Base-by-base conservation (phyloP, 495 filamentous ascomycete genomes). In the Aspergillus affinis region DNA sequence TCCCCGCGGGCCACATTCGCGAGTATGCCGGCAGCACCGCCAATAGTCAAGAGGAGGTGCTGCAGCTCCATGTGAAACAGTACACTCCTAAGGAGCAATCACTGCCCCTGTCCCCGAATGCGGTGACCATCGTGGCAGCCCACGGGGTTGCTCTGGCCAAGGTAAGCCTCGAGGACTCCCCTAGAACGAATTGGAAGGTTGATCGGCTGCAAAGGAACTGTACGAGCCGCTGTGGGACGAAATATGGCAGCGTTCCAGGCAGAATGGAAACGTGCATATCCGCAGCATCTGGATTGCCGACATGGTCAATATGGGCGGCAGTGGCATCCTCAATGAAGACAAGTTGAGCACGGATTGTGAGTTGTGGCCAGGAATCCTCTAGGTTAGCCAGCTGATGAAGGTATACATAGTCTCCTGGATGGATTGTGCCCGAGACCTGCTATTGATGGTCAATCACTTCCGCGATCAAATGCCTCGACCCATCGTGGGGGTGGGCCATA, bases 161-260 rank as follows among this genome's bases (percentile, higher is more conserved):
- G 58, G 57, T 59, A 45, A 20, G 51, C 1, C 27, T 6, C 13
- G 2, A 13, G 21, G 29, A 55, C 15, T 12, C 18, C 12, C 32
- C 13, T n/a, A 29, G 21, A 56, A 13, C 20, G 9, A 7, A 29
- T 18, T 27, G 17, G 19, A 19, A 18, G 9, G 47, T 18, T 45
- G 15, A 7, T 17, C 3, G 20, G 3, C 19, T 21, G 20, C 20
- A 48, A 27, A 52, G 57, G 58, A 60, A 45, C 27, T 55, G 7
- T 60, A 60, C 45, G 58, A 60, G 46, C 58, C 58, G 4, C 27
- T 60, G 1, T 60, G 58, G 58, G 58, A 55, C 13, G 58, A 60
- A 9, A 48, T 60, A 19, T 13, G 26, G 17, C 10, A 36, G 15
- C 18, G 26, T 13, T 55, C 19, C 6, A 26, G 53, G n/a, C 47